Base-by-base conservation (phyloP, 2,329 filamentous ascomycete genomes). In the Penicillium sp. region DNA sequence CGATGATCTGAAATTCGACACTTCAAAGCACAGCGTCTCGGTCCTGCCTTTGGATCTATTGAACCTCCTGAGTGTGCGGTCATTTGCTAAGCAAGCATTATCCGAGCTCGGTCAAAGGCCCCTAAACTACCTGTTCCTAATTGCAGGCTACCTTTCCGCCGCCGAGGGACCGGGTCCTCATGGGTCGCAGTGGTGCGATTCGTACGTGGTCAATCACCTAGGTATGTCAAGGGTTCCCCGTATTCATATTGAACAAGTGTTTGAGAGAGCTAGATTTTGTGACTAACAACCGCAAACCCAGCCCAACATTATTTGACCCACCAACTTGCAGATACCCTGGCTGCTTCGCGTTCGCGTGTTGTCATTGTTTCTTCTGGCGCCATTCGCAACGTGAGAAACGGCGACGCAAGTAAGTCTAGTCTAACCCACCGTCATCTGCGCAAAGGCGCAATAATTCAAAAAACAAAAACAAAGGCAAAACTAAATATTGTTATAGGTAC, bases 301-400 rank as follows among this genome's bases (percentile, higher is more conserved):
- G 62, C 61, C 26, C 62, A 65, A 44, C 62, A 64, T 40, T 65
- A 64, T 38, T 29, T 65, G 16, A 42, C 61, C 9, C 62, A 65
- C 30, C 30, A 57, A 23, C 40, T 65, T 13, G 54, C 51, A 14
- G 61, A 63, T 9, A 57, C 55, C 6, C 35, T 67, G 16, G 19
- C 52, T 19, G 51, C 53, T 10, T 67, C 62, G 7, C 43, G 60
- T 11, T 61, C 62, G 14, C 62, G 64, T 7, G 27, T 67, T 16
- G 54, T 65, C 19, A 34, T 66, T 26, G 64, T 67, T 34, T 66
- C 64, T 1, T 66, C 64, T 1, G 64, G 64, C 2, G 55, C 62
- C 4, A 65, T 67, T 38, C 62, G 61, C 11, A 59, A 47, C 23
- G 56, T 67, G 8, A 51, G 64, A 29, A 51, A 34, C 14, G 54